Conservation (phyloP, 768 basidiomycete genomes). For the Lepiota venenata region DNA sequence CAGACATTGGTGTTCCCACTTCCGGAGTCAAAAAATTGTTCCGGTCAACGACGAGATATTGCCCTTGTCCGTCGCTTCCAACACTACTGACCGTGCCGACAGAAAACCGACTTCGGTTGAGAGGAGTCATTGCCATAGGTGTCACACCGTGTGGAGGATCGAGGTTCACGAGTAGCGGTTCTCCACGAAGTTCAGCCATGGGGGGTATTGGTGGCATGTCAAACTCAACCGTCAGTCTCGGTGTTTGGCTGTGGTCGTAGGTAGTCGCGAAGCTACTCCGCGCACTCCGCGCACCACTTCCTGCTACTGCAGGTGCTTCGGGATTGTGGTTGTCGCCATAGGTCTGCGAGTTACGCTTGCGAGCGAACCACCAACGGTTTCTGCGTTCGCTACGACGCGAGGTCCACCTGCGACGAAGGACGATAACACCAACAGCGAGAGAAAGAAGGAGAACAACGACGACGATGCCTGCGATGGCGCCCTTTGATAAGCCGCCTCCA, state of each 20-base stretch:
- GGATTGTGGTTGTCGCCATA: constrained; percentile 23
- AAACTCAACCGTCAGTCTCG: constrained; percentile 20
- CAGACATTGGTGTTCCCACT: constrained; percentile 50
- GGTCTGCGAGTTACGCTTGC: constrained; percentile 20
- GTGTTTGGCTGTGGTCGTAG: constrained; percentile 41
- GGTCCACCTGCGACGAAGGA: constrained; percentile 44
- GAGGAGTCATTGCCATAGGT: constrained; percentile 10
- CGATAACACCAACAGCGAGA: constrained; percentile 33
- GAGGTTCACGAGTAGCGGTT: constrained; percentile 29
- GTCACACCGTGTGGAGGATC: constrained; percentile 18
- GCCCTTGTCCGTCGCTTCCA: constrained; percentile 21
- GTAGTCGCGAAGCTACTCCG: constrained; percentile 68
- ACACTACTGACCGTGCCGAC: constrained; percentile 36
- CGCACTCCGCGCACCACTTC: constrained; percentile 11
- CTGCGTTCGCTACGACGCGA: constrained; percentile 39
- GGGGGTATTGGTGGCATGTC: constrained; percentile 43
- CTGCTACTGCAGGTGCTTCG: constrained; percentile 17
- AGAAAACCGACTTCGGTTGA: constrained; percentile 29
- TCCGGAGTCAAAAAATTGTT: constrained; percentile 23
- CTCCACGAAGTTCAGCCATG: constrained; percentile 49
- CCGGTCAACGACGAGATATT: constrained; percentile 35
- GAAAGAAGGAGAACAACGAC: constrained; percentile 30
- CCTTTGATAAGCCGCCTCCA: constrained; percentile 3
- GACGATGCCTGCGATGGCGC: constrained; percentile 44
- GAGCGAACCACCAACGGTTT: constrained; percentile 42